Evolutionary conservation across 2,329 filamentous ascomycete species (phyloP), one percentile per base, ranked within the genome.

Genomic region (Sclerotiophoma versabilis): DNA sequence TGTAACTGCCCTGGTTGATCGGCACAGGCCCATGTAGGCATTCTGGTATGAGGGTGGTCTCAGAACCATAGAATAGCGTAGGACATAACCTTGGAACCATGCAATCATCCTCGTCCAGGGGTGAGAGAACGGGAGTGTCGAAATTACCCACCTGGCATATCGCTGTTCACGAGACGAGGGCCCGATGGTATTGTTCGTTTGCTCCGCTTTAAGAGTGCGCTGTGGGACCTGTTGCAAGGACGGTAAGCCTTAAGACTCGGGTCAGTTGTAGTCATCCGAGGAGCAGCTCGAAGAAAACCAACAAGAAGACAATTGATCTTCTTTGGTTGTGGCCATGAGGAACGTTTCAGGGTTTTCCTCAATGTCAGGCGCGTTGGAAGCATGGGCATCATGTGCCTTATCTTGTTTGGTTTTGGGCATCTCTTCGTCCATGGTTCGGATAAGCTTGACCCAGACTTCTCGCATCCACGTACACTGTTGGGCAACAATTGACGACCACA

Each of bases 1-100:
- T 54, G 51, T 54, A 49, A 54, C 51, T 41, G 19, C 10, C 33
- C 34, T 54, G 33, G 17, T 41, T 17, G 45, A 54, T 54, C 45
- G 27, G 41, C 51, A 45, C 29, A 49, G 39, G 41, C 45, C 27
- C 38, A 15, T 41, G 51, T 25, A 44, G 37, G 29, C 23, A 29
- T 36, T 44, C 26, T 48, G 44, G 50, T 19, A 29, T 22, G 44
- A 42, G 26, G 14, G 29, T 15, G 32, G 32, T 26, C 43, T 34
- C 49, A 47, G 20, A 12, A 26, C 30, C 30, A 30, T 22, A 10
- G 23, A 37, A 29, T 20, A 36, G 34, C n/a, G 42, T n/a, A 26
- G 22, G 34, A 22, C 23, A 37, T 9, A 25, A 26, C 22, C n/a
- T 19, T 29, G 15, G 15, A 17, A 43, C 19, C 5, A 22, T 48